Conservation (phyloP, 768 basidiomycete genomes). For the Tylopilus balloui region DNA sequence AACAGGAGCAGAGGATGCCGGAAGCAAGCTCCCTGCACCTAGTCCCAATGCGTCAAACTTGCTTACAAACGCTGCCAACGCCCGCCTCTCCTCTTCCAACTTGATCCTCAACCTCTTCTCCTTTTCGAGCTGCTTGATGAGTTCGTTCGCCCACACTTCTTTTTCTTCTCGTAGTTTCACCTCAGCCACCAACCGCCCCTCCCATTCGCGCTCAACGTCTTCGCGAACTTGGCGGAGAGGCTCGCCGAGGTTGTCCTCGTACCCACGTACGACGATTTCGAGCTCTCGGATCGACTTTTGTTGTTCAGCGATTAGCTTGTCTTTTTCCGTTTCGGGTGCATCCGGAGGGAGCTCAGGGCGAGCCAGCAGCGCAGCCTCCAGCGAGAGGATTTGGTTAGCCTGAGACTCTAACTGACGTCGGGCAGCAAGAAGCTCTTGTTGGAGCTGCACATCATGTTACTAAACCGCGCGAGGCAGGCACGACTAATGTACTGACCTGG, state of each 20-base stretch:
- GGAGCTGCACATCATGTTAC: slow-evolving; percentile 45
- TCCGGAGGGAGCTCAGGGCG: slow-evolving; percentile 63
- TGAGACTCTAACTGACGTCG: slow-evolving; percentile 77
- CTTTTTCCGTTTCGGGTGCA: slow-evolving; percentile 69
- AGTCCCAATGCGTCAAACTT: slow-evolving; percentile 76
- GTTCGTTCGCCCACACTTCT: slow-evolving; percentile 68
- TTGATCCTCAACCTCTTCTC: slow-evolving; percentile 68
- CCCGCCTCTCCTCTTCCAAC: slow-evolving; percentile 74
- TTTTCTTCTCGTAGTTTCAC: slow-evolving; percentile 58
- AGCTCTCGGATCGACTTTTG: slow-evolving; percentile 73
- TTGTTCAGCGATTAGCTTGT: slow-evolving; percentile 68
- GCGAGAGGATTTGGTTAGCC: slow-evolving; percentile 74
- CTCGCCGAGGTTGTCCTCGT: slow-evolving; percentile 70
- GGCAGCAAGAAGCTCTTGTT: slow-evolving; percentile 82
- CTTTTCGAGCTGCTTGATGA: slow-evolving; percentile 72
- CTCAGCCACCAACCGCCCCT: slow-evolving; percentile 55
- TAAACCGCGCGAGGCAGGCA: background rate
- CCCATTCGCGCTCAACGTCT: slow-evolving; percentile 75
- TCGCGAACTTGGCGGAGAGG: slow-evolving; percentile 61
- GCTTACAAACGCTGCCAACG: slow-evolving; percentile 73
- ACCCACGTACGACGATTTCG: slow-evolving; percentile 64
- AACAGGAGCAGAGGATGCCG: slow-evolving; percentile 23
- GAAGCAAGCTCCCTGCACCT: slow-evolving; percentile 33
- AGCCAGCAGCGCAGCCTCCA: slow-evolving; percentile 72
- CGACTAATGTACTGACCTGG: slow-evolving; percentile 44